Percentiles rank a stretch among this genome's conserved stretches.
Evolutionary conservation across 306 rosid genomes (phyloP).

Genomic region (Glycyrrhiza uralensis): DNA sequence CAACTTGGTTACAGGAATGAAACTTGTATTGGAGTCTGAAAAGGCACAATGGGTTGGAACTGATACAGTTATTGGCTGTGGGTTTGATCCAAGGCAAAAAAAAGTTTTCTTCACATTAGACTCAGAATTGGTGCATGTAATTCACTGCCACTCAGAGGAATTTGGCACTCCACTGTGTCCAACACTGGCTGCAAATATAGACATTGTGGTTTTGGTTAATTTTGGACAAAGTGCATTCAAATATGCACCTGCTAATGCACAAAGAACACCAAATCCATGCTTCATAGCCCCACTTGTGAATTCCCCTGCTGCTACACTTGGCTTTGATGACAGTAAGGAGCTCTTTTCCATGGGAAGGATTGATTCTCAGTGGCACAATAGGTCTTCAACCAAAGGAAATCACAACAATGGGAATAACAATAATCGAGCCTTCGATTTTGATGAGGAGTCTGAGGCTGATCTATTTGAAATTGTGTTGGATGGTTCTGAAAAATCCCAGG

Average conservation of each 20-base stretch:
- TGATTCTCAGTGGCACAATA: slow-evolving; percentile 67
- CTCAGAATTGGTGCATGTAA: slow-evolving; percentile 68
- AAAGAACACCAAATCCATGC: slow-evolving; percentile 92
- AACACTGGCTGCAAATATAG: slow-evolving; percentile 58
- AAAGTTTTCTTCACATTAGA: slow-evolving; percentile 84
- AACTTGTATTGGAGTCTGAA: slow-evolving; percentile 59
- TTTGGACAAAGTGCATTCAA: slow-evolving; percentile 80
- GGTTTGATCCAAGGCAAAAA: slow-evolving; percentile 78
- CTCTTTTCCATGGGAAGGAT: slow-evolving; percentile 91
- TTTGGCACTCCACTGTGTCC: slow-evolving; percentile 69
- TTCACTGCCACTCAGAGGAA: slow-evolving; percentile 73
- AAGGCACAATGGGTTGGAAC: slow-evolving; percentile 65
- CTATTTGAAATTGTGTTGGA: slow-evolving; percentile 50
- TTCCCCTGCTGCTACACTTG: slow-evolving; percentile 37
- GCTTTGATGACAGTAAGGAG: slow-evolving; percentile 84
- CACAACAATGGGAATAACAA: slow-evolving; percentile 16
- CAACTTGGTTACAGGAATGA: slow-evolving; percentile 54
- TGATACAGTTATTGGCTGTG: slow-evolving; percentile 80
- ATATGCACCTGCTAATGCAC: slow-evolving; percentile 72
- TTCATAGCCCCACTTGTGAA: slow-evolving; percentile 54
- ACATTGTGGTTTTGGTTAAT: slow-evolving; percentile 60
- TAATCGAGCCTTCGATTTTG: slow-evolving; percentile 19
- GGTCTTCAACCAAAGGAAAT: slow-evolving; percentile 36
- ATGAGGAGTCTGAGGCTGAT: slow-evolving; percentile 45
- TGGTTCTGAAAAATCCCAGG: slow-evolving; percentile 24